Evolutionary conservation across 495 filamentous ascomycete species (phyloP).

Genomic region (Podospora conica): DNA sequence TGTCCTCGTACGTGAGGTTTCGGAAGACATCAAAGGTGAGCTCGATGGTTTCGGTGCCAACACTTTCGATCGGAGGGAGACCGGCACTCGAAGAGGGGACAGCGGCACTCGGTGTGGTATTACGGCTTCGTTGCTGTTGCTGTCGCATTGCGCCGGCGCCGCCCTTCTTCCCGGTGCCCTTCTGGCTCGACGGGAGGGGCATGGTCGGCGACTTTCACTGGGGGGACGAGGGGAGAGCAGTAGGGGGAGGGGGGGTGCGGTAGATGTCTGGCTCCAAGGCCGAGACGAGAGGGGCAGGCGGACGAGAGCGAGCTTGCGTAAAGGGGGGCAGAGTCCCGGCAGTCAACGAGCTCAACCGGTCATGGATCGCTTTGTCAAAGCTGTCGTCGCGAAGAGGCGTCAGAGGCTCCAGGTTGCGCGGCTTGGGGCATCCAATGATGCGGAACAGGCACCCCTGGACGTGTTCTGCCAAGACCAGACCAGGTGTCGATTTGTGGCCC

Average conservation of each 20-base stretch:
- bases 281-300: no score
- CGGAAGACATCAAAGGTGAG: constrained; percentile 45
- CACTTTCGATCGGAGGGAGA: constrained; percentile 47
- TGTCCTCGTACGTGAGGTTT: constrained; percentile 61
- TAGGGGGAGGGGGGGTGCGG: not conserved
- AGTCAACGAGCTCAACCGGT: not conserved
- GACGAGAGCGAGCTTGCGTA: no score
- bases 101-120: constrained; percentile 71
- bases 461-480: not conserved
- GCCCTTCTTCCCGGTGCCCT: constrained; percentile 70
- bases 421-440: not conserved
- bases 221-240: not conserved
- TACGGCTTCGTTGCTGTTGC: constrained; percentile 64
- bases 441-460: not conserved
- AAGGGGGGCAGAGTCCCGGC: not conserved
- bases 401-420: not conserved
- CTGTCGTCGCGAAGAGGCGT: not conserved
- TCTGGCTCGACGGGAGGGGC: constrained; percentile 52
- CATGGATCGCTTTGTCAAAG: not conserved
- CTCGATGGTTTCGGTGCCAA: constrained; percentile 60
- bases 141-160: constrained; percentile 56
- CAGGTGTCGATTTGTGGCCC: not conserved
- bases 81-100: constrained; percentile 35
- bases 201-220: constrained; percentile 23
- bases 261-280: not conserved